phyloP scores from a whole-genome alignment of 2,329 filamentous ascomycete genomes.

The Aspergillus alliaceus region DNA sequence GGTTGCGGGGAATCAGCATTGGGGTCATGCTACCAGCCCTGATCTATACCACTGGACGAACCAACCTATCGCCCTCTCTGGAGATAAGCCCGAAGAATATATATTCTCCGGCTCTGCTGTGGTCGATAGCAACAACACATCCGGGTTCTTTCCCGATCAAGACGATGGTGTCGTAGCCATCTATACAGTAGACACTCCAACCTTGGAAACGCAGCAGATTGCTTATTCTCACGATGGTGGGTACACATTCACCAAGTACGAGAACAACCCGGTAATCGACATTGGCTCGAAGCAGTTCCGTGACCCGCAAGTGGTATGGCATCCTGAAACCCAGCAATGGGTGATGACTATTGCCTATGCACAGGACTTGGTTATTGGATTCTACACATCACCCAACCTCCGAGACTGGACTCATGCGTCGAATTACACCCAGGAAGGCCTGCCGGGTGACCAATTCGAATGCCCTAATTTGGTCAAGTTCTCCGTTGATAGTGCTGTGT shows the following conservation, averaged over 20 bases:
- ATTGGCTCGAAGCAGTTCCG: constrained; percentile 60
- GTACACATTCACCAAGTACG: constrained; percentile 61
- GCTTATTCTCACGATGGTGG: constrained; percentile 64
- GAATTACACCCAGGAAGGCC: constrained; percentile 57
- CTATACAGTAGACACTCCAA: constrained; percentile 46
- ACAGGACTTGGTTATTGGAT: constrained; percentile 57
- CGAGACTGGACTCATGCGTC: constrained; percentile 58
- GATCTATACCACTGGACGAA: constrained; percentile 67
- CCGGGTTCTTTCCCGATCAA: constrained; percentile 63
- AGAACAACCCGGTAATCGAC: constrained; percentile 60
- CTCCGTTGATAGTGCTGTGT: constrained; percentile 40
- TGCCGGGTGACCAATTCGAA: constrained; percentile 60
- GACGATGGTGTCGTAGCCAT: constrained; percentile 64
- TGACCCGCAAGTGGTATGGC: constrained; percentile 65
- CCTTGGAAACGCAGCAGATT: constrained; percentile 55
- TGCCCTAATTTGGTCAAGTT: constrained; percentile 63
- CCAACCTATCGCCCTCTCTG: constrained; percentile 61
- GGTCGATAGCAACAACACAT: constrained; percentile 63
- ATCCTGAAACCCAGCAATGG: constrained; percentile 53
- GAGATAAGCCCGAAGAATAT: constrained; percentile 41
- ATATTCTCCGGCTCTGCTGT: constrained; percentile 60
- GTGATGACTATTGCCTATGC: constrained; percentile 58
- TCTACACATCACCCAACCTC: constrained; percentile 62
- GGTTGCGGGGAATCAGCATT: constrained; percentile 61
- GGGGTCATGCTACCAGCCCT: constrained; percentile 64